Percentiles rank a stretch among this genome's conserved stretches.
These are phyloP conservation scores for Chimonanthus praecox DNA, from an alignment of 164 flowering plant species.

Conservation along the genomic window DNA sequence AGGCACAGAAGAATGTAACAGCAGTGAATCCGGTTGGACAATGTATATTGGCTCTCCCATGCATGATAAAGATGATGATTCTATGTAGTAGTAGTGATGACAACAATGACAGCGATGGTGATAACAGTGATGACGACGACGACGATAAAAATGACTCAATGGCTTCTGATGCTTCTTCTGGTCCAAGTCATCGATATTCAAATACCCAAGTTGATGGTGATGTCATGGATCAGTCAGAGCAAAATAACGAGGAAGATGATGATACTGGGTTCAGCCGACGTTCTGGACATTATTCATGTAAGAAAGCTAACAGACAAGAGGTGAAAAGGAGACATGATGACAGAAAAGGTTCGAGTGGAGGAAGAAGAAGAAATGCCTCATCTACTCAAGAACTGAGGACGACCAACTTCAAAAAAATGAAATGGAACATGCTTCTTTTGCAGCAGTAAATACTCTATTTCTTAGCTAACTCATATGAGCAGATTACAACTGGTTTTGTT, in stretches of 20 bases:
- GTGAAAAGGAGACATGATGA: slow-evolving; percentile 21
- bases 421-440: neutral
- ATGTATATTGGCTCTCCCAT: slow-evolving; percentile 59
- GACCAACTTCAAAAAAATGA: slow-evolving; percentile 12
- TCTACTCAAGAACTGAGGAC: slow-evolving; percentile 24
- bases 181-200: slow-evolving; percentile 37
- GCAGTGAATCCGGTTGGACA: slow-evolving; percentile 93
- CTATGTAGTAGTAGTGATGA: slow-evolving; percentile 12
- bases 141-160: slow-evolving; percentile 60
- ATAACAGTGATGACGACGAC: slow-evolving; percentile 26
- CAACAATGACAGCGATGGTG: slow-evolving; percentile 9
- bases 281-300: slow-evolving; percentile 7
- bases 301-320: slow-evolving; percentile 22
- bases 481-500: too few relatives aligned
- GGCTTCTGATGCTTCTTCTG: slow-evolving; percentile 95
- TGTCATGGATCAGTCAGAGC: slow-evolving; percentile 7
- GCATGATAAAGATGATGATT: slow-evolving; percentile 29
- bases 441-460: neutral
- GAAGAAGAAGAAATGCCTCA: slow-evolving; percentile 21
- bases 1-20: slow-evolving; percentile 31
- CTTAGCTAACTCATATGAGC: neutral
- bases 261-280: slow-evolving; percentile 4
- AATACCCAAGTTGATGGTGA: slow-evolving; percentile 1
- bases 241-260: neutral
- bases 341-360: slow-evolving; percentile 3